Evolutionary conservation across 2,329 filamentous ascomycete species (phyloP), one percentile per base, ranked within the genome.

Genomic region (Nakataea oryzae): DNA sequence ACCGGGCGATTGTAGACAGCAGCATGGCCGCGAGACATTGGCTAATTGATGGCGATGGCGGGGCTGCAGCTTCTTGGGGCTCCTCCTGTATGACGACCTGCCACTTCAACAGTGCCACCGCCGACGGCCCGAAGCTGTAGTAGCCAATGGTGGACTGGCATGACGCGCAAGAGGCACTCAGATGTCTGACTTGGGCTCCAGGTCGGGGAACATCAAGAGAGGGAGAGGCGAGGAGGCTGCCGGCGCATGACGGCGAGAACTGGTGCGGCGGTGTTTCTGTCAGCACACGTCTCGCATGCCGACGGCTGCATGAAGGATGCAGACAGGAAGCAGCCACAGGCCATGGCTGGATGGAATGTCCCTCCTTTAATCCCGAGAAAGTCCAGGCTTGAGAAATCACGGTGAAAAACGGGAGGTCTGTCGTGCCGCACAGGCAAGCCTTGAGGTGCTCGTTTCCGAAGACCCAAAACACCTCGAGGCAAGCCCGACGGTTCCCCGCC

Each of bases 61-160:
- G 54, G 65, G 56, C 4, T 63, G 65, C 14, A 8, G 24, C 27
- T 24, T 50, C 30, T 29, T n/a, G 54, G 64, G 30, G 21, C 71
- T 74, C 63, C 74, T n/a, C 65, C n/a, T 66, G 68, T 64, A 80
- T 77, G n/a, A 69, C 69, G 50, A 85, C 70, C 65, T 79, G 77
- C 83, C 83, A 86, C 73, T 86, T 86, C 71, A 83, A 83, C 32
- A 86, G 68, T 0, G 77, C 78, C 50, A 81, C 72, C 1, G 81
- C 81, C 0, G 70, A 70, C 26, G 75, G 74, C 21, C 76, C 69
- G n/a, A 74, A 68, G 62, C 78, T 79, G 68, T 76, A 77, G 50
- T 80, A 73, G 14, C 83, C 83, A 12, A 84, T 66, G 57, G 79
- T 77, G 8, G 69, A 64, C 7, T 67, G 67, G 68, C 83, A 86